Evolutionary conservation across 2,329 filamentous ascomycete species (phyloP).

Genomic region (Alternaria sp.): DNA sequence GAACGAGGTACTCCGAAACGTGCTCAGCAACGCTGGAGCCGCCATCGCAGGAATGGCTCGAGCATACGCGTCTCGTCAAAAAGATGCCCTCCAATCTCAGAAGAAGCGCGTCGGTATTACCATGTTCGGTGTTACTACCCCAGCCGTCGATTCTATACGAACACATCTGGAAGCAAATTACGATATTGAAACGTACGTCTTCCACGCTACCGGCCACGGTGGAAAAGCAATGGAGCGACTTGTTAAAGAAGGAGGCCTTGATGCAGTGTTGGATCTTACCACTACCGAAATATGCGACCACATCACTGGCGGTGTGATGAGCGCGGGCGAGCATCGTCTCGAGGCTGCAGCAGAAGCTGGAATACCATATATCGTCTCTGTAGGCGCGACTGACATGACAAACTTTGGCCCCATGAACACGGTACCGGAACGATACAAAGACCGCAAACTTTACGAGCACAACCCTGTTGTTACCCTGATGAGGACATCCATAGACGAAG

Average conservation of each 20-base stretch:
- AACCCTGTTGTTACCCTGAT: constrained; percentile 72
- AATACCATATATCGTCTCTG: constrained; percentile 62
- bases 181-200: constrained; percentile 66
- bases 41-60: constrained; percentile 65
- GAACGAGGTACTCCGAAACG: constrained; percentile 63
- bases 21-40: constrained; percentile 68
- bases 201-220: constrained; percentile 73
- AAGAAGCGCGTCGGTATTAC: constrained; percentile 67
- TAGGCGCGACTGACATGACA: constrained; percentile 57
- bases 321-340: constrained; percentile 63
- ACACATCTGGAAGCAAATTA: constrained; percentile 50
- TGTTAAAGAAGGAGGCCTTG: constrained; percentile 62
- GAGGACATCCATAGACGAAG: constrained; percentile 67
- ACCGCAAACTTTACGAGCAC: constrained; percentile 65
- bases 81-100: not conserved
- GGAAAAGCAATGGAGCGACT: constrained; percentile 73
- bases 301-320: constrained; percentile 67
- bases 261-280: constrained; percentile 73
- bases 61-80: constrained; percentile 46
- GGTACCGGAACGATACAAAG: constrained; percentile 62
- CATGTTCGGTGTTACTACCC: constrained; percentile 78
- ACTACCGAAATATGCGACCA: constrained; percentile 71
- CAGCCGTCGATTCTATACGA: constrained; percentile 64
- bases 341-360: constrained; percentile 63
- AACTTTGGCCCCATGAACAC: constrained; percentile 66